Percentiles rank a stretch among this genome's conserved stretches.
These are phyloP conservation scores for Sporothrix sp. DNA, from an alignment of 2,329 filamentous ascomycete genomes.

Conservation along the genomic window DNA sequence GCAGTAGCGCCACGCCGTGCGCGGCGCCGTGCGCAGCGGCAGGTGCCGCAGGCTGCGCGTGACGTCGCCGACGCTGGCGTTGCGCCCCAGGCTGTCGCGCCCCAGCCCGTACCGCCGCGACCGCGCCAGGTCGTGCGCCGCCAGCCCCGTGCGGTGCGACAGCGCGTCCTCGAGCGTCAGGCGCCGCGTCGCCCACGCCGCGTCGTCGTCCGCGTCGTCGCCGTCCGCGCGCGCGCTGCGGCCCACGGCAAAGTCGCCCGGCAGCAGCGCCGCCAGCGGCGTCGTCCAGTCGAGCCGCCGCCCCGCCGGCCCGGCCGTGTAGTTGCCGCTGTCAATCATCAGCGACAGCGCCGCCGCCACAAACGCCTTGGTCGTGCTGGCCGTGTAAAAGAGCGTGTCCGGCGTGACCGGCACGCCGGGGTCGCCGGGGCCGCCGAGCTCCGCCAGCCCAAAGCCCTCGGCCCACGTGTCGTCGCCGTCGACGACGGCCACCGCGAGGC, in stretches of 20 bases:
- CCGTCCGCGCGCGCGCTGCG: background rate
- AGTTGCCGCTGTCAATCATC: conserved; percentile 36
- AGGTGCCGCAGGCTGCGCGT: conserved; percentile 34
- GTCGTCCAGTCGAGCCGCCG: conserved; percentile 35
- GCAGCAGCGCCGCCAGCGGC: conserved; percentile 35
- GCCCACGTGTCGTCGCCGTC: conserved; percentile 34
- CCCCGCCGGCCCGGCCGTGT: conserved; percentile 11
- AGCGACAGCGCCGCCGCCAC: conserved; percentile 40
- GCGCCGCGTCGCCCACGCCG: conserved; percentile 31
- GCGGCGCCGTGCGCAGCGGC: conserved; percentile 25
- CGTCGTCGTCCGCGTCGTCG: conserved; percentile 21
- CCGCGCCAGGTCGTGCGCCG: conserved; percentile 31
- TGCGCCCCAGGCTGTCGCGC: conserved; percentile 25
- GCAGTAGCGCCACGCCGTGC: conserved; percentile 38
- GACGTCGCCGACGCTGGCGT: conserved; percentile 27
- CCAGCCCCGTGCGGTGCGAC: conserved; percentile 41
- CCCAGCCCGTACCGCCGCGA: conserved; percentile 20
- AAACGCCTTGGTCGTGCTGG: conserved; percentile 45
- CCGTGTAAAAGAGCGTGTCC: conserved; percentile 43
- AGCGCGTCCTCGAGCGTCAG: conserved; percentile 45
- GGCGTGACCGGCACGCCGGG: conserved; percentile 32
- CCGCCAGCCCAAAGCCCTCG: conserved; percentile 35
- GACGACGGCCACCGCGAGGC: conserved; percentile 38
- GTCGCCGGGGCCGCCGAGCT: no score
- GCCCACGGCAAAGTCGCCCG: conserved; percentile 35